A percentile compares a stretch with the other conserved stretches of the same genome.
These are phyloP conservation scores for Dactylonectria macrodidyma DNA, from an alignment of 2,329 filamentous ascomycete genomes.

Conservation along the genomic window DNA sequence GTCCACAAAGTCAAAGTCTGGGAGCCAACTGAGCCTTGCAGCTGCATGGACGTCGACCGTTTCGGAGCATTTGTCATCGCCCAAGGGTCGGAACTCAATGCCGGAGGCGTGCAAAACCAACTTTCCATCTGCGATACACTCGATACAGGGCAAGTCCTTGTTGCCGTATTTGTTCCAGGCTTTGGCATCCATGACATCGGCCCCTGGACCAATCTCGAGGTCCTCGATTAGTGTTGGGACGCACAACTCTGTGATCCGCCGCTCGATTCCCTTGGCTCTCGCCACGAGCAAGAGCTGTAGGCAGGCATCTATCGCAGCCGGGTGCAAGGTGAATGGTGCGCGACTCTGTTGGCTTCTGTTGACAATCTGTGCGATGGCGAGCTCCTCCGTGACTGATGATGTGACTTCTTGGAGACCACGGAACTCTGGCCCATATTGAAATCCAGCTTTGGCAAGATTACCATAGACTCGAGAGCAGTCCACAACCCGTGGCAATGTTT, in stretches of 20 bases:
- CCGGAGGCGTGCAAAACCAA: constrained; percentile 8
- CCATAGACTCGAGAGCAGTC: constrained; percentile 4
- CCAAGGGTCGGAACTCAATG: not conserved
- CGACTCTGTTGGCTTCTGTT: not conserved
- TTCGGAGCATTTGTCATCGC: not conserved
- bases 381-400: constrained; percentile 1
- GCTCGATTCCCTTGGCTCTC: not conserved
- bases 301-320: constrained; percentile 23
- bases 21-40: constrained; percentile 24
- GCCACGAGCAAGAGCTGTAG: constrained; percentile 21
- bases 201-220: constrained; percentile 11
- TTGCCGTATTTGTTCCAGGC: constrained; percentile 19
- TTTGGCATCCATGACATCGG: constrained; percentile 19
- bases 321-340: constrained; percentile 25
- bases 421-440: constrained; percentile 21
- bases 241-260: not conserved
- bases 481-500: constrained; percentile 12
- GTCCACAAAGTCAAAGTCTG: constrained; percentile 28
- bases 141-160: constrained; percentile 3
- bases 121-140: not conserved
- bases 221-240: constrained; percentile 27
- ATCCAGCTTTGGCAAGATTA: constrained; percentile 5
- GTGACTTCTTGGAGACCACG: not conserved
- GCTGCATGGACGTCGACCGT: constrained; percentile 12
- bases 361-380: not conserved